Base-by-base conservation (phyloP, 129 eudicot species). In the Saussurea involucrata region DNA sequence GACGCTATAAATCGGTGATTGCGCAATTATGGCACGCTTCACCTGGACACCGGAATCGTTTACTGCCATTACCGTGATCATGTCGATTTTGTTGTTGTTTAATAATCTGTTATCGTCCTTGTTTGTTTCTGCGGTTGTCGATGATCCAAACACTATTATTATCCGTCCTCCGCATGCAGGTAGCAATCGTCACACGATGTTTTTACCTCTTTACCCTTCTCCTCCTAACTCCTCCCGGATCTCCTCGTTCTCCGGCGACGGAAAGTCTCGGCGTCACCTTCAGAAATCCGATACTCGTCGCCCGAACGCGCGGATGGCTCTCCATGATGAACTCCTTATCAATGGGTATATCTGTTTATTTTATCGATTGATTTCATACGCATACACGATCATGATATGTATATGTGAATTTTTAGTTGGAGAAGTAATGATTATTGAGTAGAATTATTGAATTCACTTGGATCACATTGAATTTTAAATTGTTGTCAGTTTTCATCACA, bases 301-400 rank as follows among this genome's bases (percentile, higher is more conserved):
- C 18, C 68, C 91, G 8, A 95, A 79, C 75, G 97, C 98, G 24
- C 96, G 94, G 32, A 95, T 95, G 98, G 22, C 84, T 57, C 97
- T 95, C 83, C 92, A 91, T 76, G 97, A 95, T 70, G 96, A 91
- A 88, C 98, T 95, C 71, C 88, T 91, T 5, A 80, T 80, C 72
- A 88, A 88, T 74, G 98, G 98, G 98, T 92, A 27, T 27, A 61
- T 5, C 4, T 33, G 17, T 21, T 78, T 31, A 31, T 55, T 76
- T 74, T 20, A 28, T 74, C 76, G 63, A 63, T 78, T 57, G 57
- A 58, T 33, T 65, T n/a, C 13, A 44, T 24, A 4, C 10, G 17
- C 33, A 2, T 1, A 22, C 60, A 67, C 22, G 36, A 29, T 46
- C 3, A 6, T 32, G 32, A 18, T 29, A 27, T 18, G 33, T 21